phyloP scores from a whole-genome alignment of 1,139 yeast species.

The Nakaseomyces uthaithaninus region DNA sequence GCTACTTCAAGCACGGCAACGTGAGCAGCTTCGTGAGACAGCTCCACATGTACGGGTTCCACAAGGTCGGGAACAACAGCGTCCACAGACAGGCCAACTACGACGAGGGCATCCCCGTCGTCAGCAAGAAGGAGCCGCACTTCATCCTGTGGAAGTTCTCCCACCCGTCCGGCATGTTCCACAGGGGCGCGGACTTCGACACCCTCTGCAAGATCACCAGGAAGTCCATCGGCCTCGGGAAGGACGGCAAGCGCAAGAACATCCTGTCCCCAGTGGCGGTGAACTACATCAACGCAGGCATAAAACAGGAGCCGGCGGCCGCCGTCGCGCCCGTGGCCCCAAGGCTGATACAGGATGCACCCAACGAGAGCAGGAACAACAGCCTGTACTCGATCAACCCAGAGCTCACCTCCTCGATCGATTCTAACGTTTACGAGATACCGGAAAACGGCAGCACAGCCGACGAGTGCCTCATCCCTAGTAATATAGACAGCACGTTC shows the following conservation, averaged over 20 bases:
- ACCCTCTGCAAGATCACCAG: conserved; percentile 27
- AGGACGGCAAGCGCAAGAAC: conserved; percentile 30
- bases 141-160: conserved; percentile 71
- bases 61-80: conserved; percentile 23
- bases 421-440: neutral
- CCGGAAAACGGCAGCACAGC: neutral
- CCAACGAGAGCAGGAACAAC: neutral
- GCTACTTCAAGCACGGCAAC: conserved; percentile 73
- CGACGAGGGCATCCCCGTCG: neutral
- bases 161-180: conserved; percentile 72
- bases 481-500: neutral
- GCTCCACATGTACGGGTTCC: conserved; percentile 66
- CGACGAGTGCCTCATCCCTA: neutral
- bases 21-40: conserved; percentile 74
- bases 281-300: conserved; percentile 15
- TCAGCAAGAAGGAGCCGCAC: conserved; percentile 16
- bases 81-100: conserved; percentile 9
- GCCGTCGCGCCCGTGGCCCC: neutral
- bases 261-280: conserved; percentile 25
- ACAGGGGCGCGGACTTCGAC: conserved; percentile 60
- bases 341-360: neutral
- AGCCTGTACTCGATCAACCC: neutral
- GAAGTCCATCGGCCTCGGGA: conserved; percentile 28
- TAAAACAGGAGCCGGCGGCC: neutral
- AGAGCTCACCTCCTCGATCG: neutral